Conservation (phyloP, 2,329 filamentous ascomycete species). For the Diaporthe ampelina region DNA sequence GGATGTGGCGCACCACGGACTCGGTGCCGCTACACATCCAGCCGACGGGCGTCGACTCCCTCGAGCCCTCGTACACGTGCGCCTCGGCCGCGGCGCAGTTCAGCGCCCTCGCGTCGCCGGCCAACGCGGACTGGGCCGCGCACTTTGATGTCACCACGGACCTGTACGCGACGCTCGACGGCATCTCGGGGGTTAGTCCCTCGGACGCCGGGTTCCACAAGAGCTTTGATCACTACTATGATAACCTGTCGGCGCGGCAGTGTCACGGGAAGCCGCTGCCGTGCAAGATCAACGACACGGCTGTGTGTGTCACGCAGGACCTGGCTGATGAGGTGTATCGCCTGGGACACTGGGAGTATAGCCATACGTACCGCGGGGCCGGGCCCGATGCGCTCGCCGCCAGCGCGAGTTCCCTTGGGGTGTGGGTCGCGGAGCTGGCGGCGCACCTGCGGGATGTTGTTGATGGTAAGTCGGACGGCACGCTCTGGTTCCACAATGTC, state of each 20-base stretch:
- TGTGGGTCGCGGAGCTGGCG: slow-evolving; percentile 81
- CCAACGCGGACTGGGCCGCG: slow-evolving; percentile 68
- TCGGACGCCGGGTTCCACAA: slow-evolving; percentile 74
- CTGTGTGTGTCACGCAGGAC: slow-evolving; percentile 71
- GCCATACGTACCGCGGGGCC: slow-evolving; percentile 80
- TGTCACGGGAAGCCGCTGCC: slow-evolving; percentile 82
- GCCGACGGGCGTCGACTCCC: slow-evolving; percentile 73
- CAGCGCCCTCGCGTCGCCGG: slow-evolving; percentile 57
- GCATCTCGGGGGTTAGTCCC: slow-evolving; percentile 74
- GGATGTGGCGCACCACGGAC: slow-evolving; percentile 70
- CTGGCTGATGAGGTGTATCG: slow-evolving; percentile 80
- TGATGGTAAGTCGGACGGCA: slow-evolving; percentile 51
- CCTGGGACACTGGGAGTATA: slow-evolving; percentile 85
- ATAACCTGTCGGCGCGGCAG: slow-evolving; percentile 84
- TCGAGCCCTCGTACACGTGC: slow-evolving; percentile 82
- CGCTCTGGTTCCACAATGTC: slow-evolving; percentile 79
- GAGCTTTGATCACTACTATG: slow-evolving; percentile 86
- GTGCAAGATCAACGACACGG: slow-evolving; percentile 69
- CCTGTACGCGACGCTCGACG: slow-evolving; percentile 74
- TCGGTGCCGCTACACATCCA: slow-evolving; percentile 64
- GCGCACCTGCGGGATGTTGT: slow-evolving; percentile 72
- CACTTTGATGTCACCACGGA: slow-evolving; percentile 71
- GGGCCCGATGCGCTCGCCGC: slow-evolving; percentile 70
- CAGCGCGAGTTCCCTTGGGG: slow-evolving; percentile 73
- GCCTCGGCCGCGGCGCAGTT: slow-evolving; percentile 61